Conservation (phyloP, 495 filamentous ascomycete species). For the Tuber indicum region DNA sequence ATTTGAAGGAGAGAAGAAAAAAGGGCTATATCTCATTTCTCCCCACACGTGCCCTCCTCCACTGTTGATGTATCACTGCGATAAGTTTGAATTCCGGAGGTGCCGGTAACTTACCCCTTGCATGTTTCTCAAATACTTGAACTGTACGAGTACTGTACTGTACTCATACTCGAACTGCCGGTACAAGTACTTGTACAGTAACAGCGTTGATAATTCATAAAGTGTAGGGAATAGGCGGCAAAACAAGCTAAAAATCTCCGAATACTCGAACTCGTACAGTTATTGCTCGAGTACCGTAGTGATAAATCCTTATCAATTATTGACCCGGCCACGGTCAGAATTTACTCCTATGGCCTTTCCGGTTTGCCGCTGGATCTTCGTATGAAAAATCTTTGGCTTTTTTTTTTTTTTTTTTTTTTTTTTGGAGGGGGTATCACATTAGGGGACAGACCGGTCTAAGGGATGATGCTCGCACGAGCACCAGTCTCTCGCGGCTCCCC, state of each 20-base stretch:
- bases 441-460: no score
- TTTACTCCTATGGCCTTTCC: background rate
- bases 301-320: background rate
- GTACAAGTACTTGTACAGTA: no score
- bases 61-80: background rate
- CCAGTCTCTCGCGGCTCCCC: background rate
- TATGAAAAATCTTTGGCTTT: background rate
- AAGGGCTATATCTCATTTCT: background rate
- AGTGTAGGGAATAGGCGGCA: background rate
- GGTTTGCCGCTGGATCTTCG: background rate
- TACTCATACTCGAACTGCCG: no score
- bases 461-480: background rate
- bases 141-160: no score
- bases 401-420: no score
- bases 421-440: no score
- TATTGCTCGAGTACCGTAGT: no score
- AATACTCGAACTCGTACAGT: no score
- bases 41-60: background rate
- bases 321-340: background rate
- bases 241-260: background rate
- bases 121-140: background rate
- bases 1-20: background rate
- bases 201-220: background rate
- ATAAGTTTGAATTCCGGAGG: background rate
- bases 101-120: background rate